These are phyloP conservation scores for Schizonepeta tenuifolia DNA, from an alignment of 257 asterid species.

Conservation along the genomic window DNA sequence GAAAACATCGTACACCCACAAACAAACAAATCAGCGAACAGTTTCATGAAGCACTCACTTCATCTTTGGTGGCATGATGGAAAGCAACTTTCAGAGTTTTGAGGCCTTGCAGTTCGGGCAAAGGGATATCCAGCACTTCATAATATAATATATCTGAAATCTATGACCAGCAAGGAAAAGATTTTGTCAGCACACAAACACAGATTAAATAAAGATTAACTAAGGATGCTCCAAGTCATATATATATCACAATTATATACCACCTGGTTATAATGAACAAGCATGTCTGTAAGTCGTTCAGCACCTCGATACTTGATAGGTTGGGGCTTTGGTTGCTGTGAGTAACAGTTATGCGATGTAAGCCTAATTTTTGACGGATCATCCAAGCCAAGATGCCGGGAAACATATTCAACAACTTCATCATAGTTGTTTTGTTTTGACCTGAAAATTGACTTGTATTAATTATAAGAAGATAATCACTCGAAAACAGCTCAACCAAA, in stretches of 20 bases:
- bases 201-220: neutral
- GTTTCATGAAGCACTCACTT: slow-evolving; percentile 52
- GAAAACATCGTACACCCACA: slow-evolving; percentile 17
- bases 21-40: slow-evolving; percentile 12
- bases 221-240: slow-evolving; percentile 2
- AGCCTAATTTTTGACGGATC: slow-evolving; percentile 87
- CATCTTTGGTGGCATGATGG: slow-evolving; percentile 83
- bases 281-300: slow-evolving; percentile 82
- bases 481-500: slow-evolving; percentile 23
- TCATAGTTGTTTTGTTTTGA: slow-evolving; percentile 79
- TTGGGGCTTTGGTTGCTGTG: slow-evolving; percentile 91
- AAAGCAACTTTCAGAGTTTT: slow-evolving; percentile 91
- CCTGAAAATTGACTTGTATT: slow-evolving; percentile 45
- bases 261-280: slow-evolving; percentile 91
- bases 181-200: slow-evolving; percentile 21
- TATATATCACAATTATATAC: slow-evolving; percentile 10
- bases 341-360: slow-evolving; percentile 88
- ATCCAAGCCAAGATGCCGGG: slow-evolving; percentile 70
- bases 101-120: slow-evolving; percentile 90
- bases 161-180: slow-evolving; percentile 41
- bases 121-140: slow-evolving; percentile 91
- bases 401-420: slow-evolving; percentile 79
- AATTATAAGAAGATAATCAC: slow-evolving; percentile 12
- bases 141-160: slow-evolving; percentile 86
- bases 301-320: slow-evolving; percentile 74